Conservation (phyloP, 192 early-diverging fungal species). For the Coemansia sp. region DNA sequence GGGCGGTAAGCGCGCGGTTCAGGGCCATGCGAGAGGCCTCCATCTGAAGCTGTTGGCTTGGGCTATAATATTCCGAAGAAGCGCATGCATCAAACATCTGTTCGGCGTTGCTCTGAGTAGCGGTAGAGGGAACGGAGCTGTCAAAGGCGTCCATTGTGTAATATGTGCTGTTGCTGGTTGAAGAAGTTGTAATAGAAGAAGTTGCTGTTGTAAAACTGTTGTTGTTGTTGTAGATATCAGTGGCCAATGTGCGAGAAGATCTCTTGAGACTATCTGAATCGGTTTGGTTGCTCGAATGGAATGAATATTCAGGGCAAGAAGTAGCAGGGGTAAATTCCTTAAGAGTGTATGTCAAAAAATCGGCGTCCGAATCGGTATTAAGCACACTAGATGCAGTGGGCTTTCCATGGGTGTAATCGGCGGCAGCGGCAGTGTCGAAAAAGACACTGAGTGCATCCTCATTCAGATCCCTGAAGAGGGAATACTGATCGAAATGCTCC, state of each 20-base stretch:
- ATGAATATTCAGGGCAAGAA: neutral
- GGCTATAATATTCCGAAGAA: slow-evolving; percentile 19
- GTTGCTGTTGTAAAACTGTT: neutral
- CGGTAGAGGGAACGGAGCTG: neutral
- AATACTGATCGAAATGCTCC: slow-evolving; percentile 5
- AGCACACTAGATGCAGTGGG: slow-evolving; percentile 9
- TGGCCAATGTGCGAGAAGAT: neutral
- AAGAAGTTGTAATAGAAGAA: neutral
- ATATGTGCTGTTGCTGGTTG: slow-evolving; percentile 1
- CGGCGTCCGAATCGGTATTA: slow-evolving; percentile 41
- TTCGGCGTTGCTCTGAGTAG: neutral
- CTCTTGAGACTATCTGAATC: neutral
- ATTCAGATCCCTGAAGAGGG: slow-evolving; percentile 16
- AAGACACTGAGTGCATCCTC: slow-evolving; percentile 23
- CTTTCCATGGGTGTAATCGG: neutral
- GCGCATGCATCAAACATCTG: slow-evolving; percentile 23
- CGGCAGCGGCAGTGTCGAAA: slow-evolving; percentile 20
- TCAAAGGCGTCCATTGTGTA: neutral
- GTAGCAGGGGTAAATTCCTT: neutral
- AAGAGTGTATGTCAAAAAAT: slow-evolving; percentile 25
- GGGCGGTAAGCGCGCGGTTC: neutral
- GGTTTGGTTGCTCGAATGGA: neutral
- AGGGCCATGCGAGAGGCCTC: neutral
- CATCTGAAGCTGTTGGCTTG: slow-evolving; percentile 15
- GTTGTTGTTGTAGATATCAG: neutral